Base-by-base conservation (phyloP, 139 green algal species). In the Gonium pectorale region DNA sequence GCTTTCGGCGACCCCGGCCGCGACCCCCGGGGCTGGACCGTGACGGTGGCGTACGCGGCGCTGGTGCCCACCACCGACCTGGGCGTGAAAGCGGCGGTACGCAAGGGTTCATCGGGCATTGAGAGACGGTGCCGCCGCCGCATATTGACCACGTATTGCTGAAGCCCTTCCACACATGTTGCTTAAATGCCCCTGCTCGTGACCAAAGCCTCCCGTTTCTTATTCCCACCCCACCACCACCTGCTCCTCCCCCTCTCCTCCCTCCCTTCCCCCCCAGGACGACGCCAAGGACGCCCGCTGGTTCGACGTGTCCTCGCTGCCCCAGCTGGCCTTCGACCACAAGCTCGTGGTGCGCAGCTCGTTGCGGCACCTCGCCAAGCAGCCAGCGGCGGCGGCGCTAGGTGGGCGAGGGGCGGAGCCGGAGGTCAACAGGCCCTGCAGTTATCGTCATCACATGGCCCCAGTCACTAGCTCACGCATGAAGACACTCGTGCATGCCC, bases 1-100 rank as follows among this genome's bases (percentile, higher is more conserved):
- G 88, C 94, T 0, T 98, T 96, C 93, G 96, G 96, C 3, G 93
- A 96, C 68, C 92, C 94, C 1, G 96, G 95, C 0, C 82, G 96
- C 0, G 96, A 98, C 77, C 96, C 96, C 0, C 88, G 96, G 0
- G 95, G 95, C 17, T 98, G 96, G 96, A 93, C 86, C 13, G 83
- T 98, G 11, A 94, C 92, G 0, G 94, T 97, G 22, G 93, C 93
- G 0, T 98, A 97, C 83, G 94, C 91, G 13, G 93, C 94, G 0
- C 49, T 98, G 9, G 91, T 98, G 27, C 91, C 93, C 15, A 67
- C 51, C 33, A 88, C 89, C 1, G 44, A 90, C 3, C 63, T 95
- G 31, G 82, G 85, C 6, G 92, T 96, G 22, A 92, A 95, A 82
- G 95, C 92, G n/a, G 94, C 93, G 77, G 94, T 95, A 78, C 52